Evolutionary conservation across 1,284 basidiomycete species (phyloP), one percentile per base, ranked within the genome.

Genomic region (Apiotrichum brassicae): DNA sequence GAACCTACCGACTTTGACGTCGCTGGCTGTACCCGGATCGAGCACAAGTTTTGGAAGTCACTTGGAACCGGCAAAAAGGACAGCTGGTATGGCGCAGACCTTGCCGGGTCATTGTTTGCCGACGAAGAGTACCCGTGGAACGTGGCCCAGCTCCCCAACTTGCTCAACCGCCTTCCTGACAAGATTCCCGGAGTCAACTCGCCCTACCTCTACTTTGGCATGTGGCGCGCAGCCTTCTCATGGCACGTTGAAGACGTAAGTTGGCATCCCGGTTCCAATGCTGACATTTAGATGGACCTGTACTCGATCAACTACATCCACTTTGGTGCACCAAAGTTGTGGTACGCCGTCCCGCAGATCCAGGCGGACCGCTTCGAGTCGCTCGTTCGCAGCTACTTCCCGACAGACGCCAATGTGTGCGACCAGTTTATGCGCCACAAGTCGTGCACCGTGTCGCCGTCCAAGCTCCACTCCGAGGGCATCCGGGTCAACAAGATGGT

Each of bases 281-380:
- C 49, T 41, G 34, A 40, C 37, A 19, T 22, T 16, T 51, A 91
- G 69, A 91, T 91, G 88, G 94, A 97, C 68, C 79, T 98, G 3
- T 95, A 94, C 75, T 94, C 90, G 48, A 98, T 98, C 77, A 98
- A 97, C 72, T 97, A 95, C 68, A 92, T 99, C 55, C 94, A 99
- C 72, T 98, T 97, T 66, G 94, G 94, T 3, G 93, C 94, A 0
- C 93, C 92, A 1, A 98, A 82, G 64, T 79, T 88, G 67, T 99
- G 95, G 94, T 98, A 98, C 71, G 84, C 92, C 0, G 81, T 97
- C 26, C 93, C 93, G 8, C 94, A 97, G 69, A 83, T 78, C 26
- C 82, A 85, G 59, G 85, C 87, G 5, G 75, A 76, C 19, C 81
- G 83, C 12, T 79, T 95, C 37, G 92, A 95, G 70, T 88, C 55